Percentiles rank a stretch among this genome's conserved stretches.
These are phyloP conservation scores for Phytophthora pseudosyringae DNA, from an alignment of 352 stramenopile species.

Conservation along the genomic window DNA sequence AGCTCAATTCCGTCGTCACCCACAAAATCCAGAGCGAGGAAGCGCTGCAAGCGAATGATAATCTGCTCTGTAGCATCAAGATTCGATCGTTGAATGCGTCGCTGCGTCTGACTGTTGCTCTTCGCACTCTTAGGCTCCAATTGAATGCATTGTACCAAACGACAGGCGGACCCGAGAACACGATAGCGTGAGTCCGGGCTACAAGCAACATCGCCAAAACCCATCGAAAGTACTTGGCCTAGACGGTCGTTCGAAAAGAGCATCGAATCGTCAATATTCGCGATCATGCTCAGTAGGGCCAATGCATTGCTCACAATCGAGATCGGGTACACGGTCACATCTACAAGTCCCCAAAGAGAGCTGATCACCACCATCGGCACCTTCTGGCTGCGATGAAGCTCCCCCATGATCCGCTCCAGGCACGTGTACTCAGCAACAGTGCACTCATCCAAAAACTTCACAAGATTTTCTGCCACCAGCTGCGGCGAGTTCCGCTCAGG, in stretches of 20 bases:
- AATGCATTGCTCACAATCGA: constrained; percentile 73
- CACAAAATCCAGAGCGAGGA: constrained; percentile 90
- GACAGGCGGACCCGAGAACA: constrained; percentile 65
- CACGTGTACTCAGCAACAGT: constrained; percentile 81
- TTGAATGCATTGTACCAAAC: constrained; percentile 69
- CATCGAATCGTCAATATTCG: constrained; percentile 66
- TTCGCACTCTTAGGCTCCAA: constrained; percentile 54
- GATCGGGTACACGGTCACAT: constrained; percentile 59
- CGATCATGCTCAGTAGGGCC: constrained; percentile 71
- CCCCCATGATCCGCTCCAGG: constrained; percentile 74
- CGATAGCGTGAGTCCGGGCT: constrained; percentile 56
- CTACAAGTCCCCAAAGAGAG: constrained; percentile 74
- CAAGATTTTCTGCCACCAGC: constrained; percentile 65
- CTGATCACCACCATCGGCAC: constrained; percentile 70
- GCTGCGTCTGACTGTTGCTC: constrained; percentile 47
- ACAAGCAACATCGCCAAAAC: constrained; percentile 63
- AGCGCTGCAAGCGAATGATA: constrained; percentile 85
- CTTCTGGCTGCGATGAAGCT: constrained; percentile 64
- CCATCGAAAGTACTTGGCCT: constrained; percentile 56
- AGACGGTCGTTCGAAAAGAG: constrained; percentile 70
- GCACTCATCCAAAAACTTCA: constrained; percentile 81
- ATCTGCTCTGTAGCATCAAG: constrained; percentile 91
- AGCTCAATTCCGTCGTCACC: constrained; percentile 59
- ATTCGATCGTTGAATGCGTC: constrained; percentile 74
- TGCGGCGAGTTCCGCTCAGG: constrained; percentile 48